Base-by-base conservation (phyloP, 2,329 filamentous ascomycete species). In the Shiraia sp. region DNA sequence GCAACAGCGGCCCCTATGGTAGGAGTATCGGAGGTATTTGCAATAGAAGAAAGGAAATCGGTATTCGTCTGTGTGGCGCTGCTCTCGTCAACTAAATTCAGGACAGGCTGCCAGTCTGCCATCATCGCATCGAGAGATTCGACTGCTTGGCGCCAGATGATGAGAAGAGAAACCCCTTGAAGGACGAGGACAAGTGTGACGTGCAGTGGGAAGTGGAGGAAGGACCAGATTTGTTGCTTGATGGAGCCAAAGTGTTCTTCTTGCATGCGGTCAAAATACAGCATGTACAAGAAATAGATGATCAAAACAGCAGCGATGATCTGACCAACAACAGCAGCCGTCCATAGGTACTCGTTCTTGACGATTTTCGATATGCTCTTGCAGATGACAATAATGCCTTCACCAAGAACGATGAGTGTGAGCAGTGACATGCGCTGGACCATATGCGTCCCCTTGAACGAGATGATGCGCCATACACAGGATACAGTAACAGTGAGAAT, bases 371-470 rank as follows among this genome's bases (percentile, higher is more conserved):
- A 62, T 30, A 66, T 64, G 32, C 61, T 55, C 51, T 60, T 54
- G 59, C 62, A 61, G 26, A 70, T 47, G 24, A 65, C 65, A 26
- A 70, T 70, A 34, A 69, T 63, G 28, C 68, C 68, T 51, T 71
- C 68, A 30, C 67, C 68, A 13, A 71, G 57, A 34, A 70, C 64
- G 51, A 70, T 70, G 27, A 71, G 55, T 1, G 67, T 69, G 3
- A 71, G 58, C 1, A 71, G 55, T n/a, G 57, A 61, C 67, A 70
- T 68, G 17, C 61, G 56, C 45, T 71, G 59, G 3, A 66, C 54
- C 36, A 71, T 58, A 36, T 71, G 67, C 9, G 68, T 71, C 7
- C 65, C 66, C 35, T 70, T 67, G 59, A 70, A 69, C 28, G 55
- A 63, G 42, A 70, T 57, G 24, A 63, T 56, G 14, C 63, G 55